phyloP scores from a whole-genome alignment of 1,284 basidiomycete genomes.

The Pseudozyma sp. region DNA sequence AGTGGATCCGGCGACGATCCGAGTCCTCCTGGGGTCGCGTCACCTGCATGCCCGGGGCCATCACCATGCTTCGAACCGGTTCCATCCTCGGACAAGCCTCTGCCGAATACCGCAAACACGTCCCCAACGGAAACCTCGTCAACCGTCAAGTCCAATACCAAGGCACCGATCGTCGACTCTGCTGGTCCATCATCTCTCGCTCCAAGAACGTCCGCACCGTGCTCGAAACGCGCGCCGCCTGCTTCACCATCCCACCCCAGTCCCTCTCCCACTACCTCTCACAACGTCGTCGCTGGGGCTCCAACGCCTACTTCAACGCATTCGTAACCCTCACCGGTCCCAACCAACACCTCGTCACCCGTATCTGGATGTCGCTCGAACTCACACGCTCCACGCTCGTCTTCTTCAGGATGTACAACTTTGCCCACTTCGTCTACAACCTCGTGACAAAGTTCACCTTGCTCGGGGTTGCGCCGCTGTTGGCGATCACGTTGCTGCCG shows the following conservation, averaged over 20 bases:
- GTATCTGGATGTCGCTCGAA: constrained; percentile 32
- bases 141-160: constrained; percentile 38
- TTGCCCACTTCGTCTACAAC: constrained; percentile 33
- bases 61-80: constrained; percentile 34
- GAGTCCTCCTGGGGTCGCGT: constrained; percentile 37
- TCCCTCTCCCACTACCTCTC: constrained; percentile 38
- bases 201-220: constrained; percentile 34
- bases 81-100: constrained; percentile 27
- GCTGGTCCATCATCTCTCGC: constrained; percentile 39
- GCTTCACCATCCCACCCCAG: constrained; percentile 39
- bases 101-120: constrained; percentile 32
- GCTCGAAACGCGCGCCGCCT: constrained; percentile 30
- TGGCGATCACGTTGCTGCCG: constrained; percentile 31
- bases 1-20: constrained; percentile 28
- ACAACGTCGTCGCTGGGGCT: constrained; percentile 34
- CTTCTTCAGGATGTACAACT: constrained; percentile 35
- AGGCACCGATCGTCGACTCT: constrained; percentile 32
- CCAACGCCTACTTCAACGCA: constrained; percentile 41
- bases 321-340: constrained; percentile 22
- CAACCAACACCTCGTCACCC: constrained; percentile 28
- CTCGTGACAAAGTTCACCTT: constrained; percentile 23
- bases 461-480: constrained; percentile 19
- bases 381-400: constrained; percentile 24
- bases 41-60: constrained; percentile 37
- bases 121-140: constrained; percentile 23